These are phyloP conservation scores for Dactylellina sp. DNA, from an alignment of 2,329 filamentous ascomycete species.

Conservation along the genomic window DNA sequence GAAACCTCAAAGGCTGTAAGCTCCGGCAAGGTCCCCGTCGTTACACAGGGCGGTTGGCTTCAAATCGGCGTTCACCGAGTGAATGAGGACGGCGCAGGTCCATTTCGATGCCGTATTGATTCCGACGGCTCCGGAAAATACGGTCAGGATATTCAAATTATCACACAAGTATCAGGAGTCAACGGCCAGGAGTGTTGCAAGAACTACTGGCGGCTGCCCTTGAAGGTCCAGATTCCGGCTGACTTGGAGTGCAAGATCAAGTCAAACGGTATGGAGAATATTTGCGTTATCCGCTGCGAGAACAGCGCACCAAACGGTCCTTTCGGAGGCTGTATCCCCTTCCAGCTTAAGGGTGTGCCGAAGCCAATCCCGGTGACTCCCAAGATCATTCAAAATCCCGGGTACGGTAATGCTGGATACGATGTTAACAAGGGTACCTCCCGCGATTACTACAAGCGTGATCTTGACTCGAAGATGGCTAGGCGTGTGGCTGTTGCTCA, in stretches of 20 bases:
- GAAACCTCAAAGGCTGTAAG: background rate
- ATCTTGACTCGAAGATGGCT: background rate
- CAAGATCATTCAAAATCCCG: background rate
- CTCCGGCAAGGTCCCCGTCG: background rate
- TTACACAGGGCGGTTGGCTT: background rate
- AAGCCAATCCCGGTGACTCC: background rate
- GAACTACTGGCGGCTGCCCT: background rate
- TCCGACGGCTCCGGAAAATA: background rate
- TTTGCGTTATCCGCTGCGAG: slow-evolving; percentile 74
- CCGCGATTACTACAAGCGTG: background rate
- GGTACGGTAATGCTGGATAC: background rate
- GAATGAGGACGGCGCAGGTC: slow-evolving; percentile 27
- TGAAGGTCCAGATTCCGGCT: slow-evolving; percentile 71
- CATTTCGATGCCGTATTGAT: slow-evolving; percentile 21
- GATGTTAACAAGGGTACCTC: slow-evolving; percentile 1
- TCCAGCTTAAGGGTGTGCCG: slow-evolving; percentile 2
- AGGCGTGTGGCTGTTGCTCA: background rate
- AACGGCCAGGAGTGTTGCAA: slow-evolving; percentile 1
- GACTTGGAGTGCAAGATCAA: slow-evolving; percentile 75
- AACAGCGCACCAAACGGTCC: slow-evolving; percentile 67
- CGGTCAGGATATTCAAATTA: background rate
- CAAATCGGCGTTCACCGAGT: slow-evolving; percentile 9
- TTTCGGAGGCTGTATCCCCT: slow-evolving; percentile 26
- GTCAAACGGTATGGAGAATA: slow-evolving; percentile 71
- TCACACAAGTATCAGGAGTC: background rate